A percentile compares a stretch with the other conserved stretches of the same genome.
These are phyloP conservation scores for Clathrus columnatus DNA, from an alignment of 768 basidiomycete genomes.

Conservation along the genomic window DNA sequence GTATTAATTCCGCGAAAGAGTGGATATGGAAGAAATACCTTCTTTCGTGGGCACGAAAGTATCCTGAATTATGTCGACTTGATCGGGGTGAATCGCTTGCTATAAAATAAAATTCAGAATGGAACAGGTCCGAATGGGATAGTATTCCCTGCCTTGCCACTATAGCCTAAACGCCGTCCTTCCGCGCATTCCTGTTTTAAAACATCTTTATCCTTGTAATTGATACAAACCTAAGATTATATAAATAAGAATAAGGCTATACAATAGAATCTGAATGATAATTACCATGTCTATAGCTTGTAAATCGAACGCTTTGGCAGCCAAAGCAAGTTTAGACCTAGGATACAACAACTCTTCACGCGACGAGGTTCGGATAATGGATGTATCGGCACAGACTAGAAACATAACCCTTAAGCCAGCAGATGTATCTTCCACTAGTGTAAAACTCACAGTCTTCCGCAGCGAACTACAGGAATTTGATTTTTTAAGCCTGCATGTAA, in stretches of 20 bases:
- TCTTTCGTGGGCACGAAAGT: conserved; percentile 68
- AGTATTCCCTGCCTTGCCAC: conserved; percentile 60
- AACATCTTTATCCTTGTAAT: conserved; percentile 66
- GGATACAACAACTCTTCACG: conserved; percentile 75
- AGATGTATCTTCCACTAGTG: not conserved
- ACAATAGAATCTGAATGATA: not conserved
- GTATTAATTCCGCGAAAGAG: not conserved
- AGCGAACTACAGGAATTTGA: conserved; percentile 59
- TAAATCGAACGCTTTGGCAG: conserved; percentile 75
- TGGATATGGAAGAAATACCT: conserved; percentile 35
- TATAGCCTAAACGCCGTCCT: conserved; percentile 75
- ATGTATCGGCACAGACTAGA: conserved; percentile 83
- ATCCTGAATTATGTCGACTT: conserved; percentile 67
- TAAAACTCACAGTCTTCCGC: conserved; percentile 77
- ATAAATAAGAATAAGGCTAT: not conserved
- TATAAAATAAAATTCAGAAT: conserved; percentile 20
- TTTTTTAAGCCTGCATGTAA: not conserved
- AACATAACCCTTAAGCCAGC: not conserved
- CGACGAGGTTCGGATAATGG: conserved; percentile 65
- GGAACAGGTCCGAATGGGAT: not conserved
- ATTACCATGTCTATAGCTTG: conserved; percentile 86
- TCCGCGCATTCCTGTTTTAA: conserved; percentile 71
- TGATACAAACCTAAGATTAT: conserved; percentile 63
- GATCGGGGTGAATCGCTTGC: conserved; percentile 93
- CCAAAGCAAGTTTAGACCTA: conserved; percentile 71